A percentile compares a stretch with the other conserved stretches of the same genome.
phyloP scores from a whole-genome alignment of 192 early-diverging fungal genomes.

The Jimgerdemannia flammicorona region DNA sequence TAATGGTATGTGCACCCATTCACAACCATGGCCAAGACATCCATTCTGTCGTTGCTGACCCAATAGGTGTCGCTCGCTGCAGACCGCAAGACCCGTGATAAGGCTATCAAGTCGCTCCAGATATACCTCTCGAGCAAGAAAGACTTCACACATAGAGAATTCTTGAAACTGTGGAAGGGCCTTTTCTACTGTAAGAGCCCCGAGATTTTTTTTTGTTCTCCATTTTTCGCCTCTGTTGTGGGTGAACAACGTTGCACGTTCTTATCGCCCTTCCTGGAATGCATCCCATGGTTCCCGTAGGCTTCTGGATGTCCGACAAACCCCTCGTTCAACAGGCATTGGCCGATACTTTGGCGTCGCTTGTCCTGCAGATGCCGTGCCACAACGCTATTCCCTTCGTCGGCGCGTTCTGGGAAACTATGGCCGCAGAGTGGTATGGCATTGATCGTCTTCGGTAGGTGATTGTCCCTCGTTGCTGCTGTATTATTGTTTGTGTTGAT shows the following conservation, averaged over 20 bases:
- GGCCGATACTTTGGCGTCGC: slow-evolving; percentile 68
- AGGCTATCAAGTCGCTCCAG: slow-evolving; percentile 58
- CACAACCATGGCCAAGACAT: background rate
- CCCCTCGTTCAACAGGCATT: slow-evolving; percentile 87
- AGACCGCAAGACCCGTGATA: slow-evolving; percentile 76
- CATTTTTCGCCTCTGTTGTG: background rate
- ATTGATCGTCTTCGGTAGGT: slow-evolving; percentile 71
- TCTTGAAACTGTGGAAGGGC: slow-evolving; percentile 89
- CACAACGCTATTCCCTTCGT: slow-evolving; percentile 53
- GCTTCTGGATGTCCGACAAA: slow-evolving; percentile 97
- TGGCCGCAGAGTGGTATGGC: slow-evolving; percentile 69
- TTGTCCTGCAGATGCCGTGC: slow-evolving; percentile 46
- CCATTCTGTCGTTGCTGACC: background rate
- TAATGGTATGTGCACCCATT: slow-evolving; percentile 45
- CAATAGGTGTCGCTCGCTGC: background rate
- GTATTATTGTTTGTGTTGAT: no score
- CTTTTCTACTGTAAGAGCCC: slow-evolving; percentile 80
- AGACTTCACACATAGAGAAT: slow-evolving; percentile 55
- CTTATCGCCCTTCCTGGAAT: background rate
- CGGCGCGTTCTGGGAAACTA: slow-evolving; percentile 61
- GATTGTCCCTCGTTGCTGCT: background rate
- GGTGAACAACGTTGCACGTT: background rate
- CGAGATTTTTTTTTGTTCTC: background rate
- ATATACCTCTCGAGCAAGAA: slow-evolving; percentile 51
- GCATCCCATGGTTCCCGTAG: slow-evolving; percentile 25